Conservation (phyloP, 805 yeast species). For the Starmerella gropengiesseri region DNA sequence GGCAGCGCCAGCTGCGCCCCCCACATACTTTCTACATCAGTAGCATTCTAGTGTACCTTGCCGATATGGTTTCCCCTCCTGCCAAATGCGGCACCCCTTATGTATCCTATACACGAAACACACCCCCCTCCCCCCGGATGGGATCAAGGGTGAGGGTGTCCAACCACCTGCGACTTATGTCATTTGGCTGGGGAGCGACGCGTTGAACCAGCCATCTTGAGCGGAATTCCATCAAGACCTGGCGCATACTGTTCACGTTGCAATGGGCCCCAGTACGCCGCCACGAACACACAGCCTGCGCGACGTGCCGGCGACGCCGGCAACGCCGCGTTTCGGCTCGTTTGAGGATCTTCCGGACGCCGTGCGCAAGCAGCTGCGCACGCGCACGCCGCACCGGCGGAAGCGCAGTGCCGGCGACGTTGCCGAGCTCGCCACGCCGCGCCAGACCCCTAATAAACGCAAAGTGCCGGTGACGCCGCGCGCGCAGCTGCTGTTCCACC, state of each 20-base stretch:
- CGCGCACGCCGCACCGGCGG: not conserved
- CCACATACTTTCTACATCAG: too few species aligned
- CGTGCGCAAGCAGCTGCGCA: constrained; percentile 7
- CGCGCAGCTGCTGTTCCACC: not conserved
- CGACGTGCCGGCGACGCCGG: constrained; percentile 23
- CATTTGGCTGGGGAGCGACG: constrained; percentile 1
- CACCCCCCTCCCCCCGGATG: too few species aligned
- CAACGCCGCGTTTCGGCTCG: constrained; percentile 25
- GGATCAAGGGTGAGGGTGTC: not conserved
- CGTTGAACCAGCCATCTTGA: constrained; percentile 5
- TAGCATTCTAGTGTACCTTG: too few species aligned
- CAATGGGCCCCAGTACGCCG: constrained; percentile 25
- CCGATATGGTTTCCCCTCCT: too few species aligned
- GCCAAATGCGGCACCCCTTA: too few species aligned
- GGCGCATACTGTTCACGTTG: not conserved
- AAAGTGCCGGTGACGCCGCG: not conserved
- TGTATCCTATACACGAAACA: too few species aligned
- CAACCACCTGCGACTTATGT: not conserved
- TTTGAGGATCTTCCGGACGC: constrained; percentile 21
- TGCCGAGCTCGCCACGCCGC: constrained; percentile 14
- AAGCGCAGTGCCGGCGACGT: constrained; percentile 3
- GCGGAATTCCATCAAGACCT: not conserved
- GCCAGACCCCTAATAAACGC: constrained; percentile 17
- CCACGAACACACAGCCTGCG: constrained; percentile 19
- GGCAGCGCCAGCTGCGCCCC: too few species aligned